Evolutionary conservation across 2,329 filamentous ascomycete species (phyloP).

Genomic region (Xylaria sp.): DNA sequence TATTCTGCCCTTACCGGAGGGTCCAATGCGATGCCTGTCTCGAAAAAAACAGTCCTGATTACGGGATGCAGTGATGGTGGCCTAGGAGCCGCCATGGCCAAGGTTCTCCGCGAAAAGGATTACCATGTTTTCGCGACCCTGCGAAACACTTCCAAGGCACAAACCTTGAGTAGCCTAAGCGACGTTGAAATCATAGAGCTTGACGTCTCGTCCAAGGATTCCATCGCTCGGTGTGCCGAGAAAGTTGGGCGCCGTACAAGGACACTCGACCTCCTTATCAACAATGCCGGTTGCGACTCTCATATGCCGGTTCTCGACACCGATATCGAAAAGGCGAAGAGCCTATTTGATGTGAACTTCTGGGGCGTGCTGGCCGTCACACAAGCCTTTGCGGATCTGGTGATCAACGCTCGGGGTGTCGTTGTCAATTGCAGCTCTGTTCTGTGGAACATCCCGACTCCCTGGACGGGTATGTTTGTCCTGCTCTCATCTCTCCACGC

Average conservation of each 20-base stretch:
- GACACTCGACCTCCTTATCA: constrained; percentile 4
- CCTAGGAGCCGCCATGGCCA: constrained; percentile 6
- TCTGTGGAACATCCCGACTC: not conserved
- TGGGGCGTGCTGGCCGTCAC: constrained; percentile 10
- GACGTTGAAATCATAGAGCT: constrained; percentile 2
- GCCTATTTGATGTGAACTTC: constrained; percentile 9
- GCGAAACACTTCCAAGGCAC: not conserved
- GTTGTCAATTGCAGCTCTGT: constrained; percentile 6
- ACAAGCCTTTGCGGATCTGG: constrained; percentile 6
- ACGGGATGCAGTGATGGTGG: constrained; percentile 6
- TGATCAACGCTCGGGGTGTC: not conserved
- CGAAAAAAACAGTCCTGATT: not conserved
- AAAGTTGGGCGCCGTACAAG: not conserved
- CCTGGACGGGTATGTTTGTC: not conserved
- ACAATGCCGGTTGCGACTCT: constrained; percentile 9
- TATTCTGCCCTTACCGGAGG: too few species aligned
- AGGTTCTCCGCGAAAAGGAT: constrained; percentile 1
- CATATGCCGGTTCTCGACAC: not conserved
- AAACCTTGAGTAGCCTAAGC: not conserved
- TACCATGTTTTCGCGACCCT: not conserved
- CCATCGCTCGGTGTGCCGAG: not conserved
- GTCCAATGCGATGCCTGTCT: not conserved
- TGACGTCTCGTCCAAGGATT: constrained; percentile 2
- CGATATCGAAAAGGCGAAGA: not conserved
- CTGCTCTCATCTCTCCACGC: not conserved